Evolutionary conservation across 257 asterid genomes (phyloP), one percentile per base, ranked within the genome.

Genomic region (Euphrasia confusa): DNA sequence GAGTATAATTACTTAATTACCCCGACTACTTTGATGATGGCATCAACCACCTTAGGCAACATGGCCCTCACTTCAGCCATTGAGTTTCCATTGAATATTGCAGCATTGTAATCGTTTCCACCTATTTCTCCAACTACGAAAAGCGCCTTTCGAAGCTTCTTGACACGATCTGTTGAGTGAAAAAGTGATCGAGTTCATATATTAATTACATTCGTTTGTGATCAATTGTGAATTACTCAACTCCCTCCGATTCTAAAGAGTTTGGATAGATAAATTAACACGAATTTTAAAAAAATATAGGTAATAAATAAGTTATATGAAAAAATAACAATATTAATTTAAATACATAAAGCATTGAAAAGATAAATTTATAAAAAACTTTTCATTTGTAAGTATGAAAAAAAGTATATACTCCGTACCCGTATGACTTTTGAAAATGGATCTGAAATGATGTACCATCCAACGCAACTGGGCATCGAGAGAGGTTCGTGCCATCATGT

Each of bases 381-480:
- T n/a, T n/a, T n/a, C n/a, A n/a, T n/a, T n/a, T n/a, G n/a, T n/a
- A n/a, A n/a, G n/a, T n/a, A n/a, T n/a, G n/a, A n/a, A n/a, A n/a
- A n/a, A n/a, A n/a, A n/a, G n/a, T n/a, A n/a, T n/a, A n/a, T n/a
- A 27, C 2, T 27, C 3, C 30, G 33, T 28, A 28, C 33, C 33
- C 1, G 5, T 28, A 0, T 21, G 17, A 9, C 3, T 39, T 3
- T 2, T 42, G 45, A 72, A 65, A 12, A 32, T 64, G 4, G 67
- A 64, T 1, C 45, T 59, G 54, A 69, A 56, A 21, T 50, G 66
- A 0, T 61, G 9, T 6, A 26, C 7, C 74, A 68, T 63, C 71
- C 68, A 68, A 10, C 60, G 66, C 27, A 69, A 65, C 26, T 66
- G 79, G 5, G 65, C 67, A 1, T 60, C 28, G 10, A 69, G 69